Percentiles rank a stretch among this genome's conserved stretches.
phyloP scores from a whole-genome alignment of 257 asterid species.

The Asclepias syriaca region DNA sequence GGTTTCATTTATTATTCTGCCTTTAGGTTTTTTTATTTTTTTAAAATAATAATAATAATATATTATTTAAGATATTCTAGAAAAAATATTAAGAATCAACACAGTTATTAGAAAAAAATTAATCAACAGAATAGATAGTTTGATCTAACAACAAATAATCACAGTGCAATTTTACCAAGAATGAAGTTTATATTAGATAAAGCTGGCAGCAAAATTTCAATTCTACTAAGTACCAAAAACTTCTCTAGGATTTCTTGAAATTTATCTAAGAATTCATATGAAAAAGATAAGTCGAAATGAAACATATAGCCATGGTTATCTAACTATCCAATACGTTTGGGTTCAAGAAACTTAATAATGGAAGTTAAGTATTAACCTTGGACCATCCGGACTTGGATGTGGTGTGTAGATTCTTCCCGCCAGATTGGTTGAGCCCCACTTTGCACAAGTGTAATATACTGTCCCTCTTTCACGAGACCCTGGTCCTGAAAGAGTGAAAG shows the following conservation, averaged over 20 bases:
- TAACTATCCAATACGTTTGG: background rate
- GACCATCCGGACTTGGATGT: conserved; percentile 90
- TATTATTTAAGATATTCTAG: no score
- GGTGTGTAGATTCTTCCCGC: conserved; percentile 93
- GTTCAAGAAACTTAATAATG: conserved; percentile 1
- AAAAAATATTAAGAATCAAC: background rate
- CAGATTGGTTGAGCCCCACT: conserved; percentile 99
- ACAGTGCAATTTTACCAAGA: background rate
- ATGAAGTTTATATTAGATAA: background rate
- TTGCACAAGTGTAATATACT: conserved; percentile 86
- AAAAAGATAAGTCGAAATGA: background rate
- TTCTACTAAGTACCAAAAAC: background rate
- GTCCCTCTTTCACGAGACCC: conserved; percentile 68
- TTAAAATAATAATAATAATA: no score
- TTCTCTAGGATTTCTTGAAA: background rate
- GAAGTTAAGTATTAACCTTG: conserved; percentile 39
- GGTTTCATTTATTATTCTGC: background rate
- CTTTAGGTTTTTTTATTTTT: background rate
- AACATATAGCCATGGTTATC: background rate
- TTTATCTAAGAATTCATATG: background rate
- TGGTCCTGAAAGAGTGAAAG: conserved; percentile 40
- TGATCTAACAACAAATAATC: background rate
- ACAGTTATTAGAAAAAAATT: background rate
- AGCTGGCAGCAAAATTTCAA: background rate
- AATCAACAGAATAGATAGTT: background rate